Conservation (phyloP, 163 green algal species). For the Coccomyxa subellipsoidea region DNA sequence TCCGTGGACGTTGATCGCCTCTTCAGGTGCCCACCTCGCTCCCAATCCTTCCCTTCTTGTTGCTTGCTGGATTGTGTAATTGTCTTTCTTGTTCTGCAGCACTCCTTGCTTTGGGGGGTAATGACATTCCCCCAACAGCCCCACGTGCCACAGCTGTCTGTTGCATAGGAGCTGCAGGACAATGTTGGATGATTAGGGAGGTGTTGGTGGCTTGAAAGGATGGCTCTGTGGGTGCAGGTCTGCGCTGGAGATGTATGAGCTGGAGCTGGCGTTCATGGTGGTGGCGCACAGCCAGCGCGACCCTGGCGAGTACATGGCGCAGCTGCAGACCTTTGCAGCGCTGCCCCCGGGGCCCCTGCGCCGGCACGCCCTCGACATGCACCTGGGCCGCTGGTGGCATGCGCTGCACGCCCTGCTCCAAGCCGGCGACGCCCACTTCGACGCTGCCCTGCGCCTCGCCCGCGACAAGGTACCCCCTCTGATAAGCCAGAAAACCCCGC, state of each 20-base stretch:
- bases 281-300: constrained; percentile 76
- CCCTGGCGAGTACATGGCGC: constrained; percentile 82
- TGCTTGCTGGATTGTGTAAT: no score
- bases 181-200: not conserved
- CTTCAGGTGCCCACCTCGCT: constrained; percentile 66
- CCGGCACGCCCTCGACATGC: constrained; percentile 64
- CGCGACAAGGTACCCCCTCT: constrained; percentile 32
- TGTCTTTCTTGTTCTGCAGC: no score
- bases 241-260: constrained; percentile 85
- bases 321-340: constrained; percentile 54
- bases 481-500: no score
- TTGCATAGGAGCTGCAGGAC: no score
- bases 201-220: not conserved
- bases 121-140: no score
- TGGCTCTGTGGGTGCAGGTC: constrained; percentile 26
- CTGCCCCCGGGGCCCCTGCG: constrained; percentile 23
- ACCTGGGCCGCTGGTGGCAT: constrained; percentile 52
- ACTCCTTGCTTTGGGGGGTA: no score
- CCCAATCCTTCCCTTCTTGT: no score
- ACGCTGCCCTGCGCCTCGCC: constrained; percentile 60
- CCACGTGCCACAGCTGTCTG: no score
- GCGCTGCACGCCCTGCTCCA: constrained; percentile 60
- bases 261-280: constrained; percentile 92
- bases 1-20: constrained; percentile 66
- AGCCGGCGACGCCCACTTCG: constrained; percentile 54